These are phyloP conservation scores for Myriosclerotinia scirpicola DNA, from an alignment of 2,329 filamentous ascomycete genomes.

Conservation along the genomic window DNA sequence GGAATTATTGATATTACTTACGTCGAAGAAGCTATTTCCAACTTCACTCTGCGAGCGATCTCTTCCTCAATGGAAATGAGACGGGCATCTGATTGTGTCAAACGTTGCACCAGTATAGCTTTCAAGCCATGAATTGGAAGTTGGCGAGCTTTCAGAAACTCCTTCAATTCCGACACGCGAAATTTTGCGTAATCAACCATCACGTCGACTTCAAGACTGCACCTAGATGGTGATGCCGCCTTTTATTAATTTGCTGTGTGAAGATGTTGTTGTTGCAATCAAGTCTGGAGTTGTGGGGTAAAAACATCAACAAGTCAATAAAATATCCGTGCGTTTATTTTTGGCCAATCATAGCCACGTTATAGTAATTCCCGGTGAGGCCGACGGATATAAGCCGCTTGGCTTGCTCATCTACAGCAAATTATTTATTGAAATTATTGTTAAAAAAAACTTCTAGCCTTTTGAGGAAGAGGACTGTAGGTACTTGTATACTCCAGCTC, in stretches of 20 bases:
- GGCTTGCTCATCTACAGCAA: no score
- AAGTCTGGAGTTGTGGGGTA: neutral
- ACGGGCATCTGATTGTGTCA: conserved; percentile 12
- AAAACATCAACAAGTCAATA: neutral
- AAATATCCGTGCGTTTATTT: neutral
- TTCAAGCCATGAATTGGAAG: neutral
- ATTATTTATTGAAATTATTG: no score
- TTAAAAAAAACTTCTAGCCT: no score
- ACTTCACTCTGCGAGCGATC: neutral
- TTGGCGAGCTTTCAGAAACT: conserved; percentile 6
- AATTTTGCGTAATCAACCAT: conserved; percentile 13
- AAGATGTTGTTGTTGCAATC: neutral
- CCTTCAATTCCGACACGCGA: conserved; percentile 7
- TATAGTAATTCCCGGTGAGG: neutral
- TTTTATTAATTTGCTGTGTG: neutral
- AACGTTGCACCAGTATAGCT: neutral
- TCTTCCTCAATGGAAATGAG: neutral
- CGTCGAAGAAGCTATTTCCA: neutral
- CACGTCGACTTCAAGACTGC: neutral
- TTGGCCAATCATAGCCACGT: no score
- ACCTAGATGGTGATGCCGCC: neutral
- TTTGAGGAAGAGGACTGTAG: no score
- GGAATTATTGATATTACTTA: neutral
- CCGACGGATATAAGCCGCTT: neutral
- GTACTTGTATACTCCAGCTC: no score